Percentiles rank a stretch among this genome's conserved stretches.
Evolutionary conservation across 2,329 filamentous ascomycete genomes (phyloP).

Genomic region (Nectriaceae sp.): DNA sequence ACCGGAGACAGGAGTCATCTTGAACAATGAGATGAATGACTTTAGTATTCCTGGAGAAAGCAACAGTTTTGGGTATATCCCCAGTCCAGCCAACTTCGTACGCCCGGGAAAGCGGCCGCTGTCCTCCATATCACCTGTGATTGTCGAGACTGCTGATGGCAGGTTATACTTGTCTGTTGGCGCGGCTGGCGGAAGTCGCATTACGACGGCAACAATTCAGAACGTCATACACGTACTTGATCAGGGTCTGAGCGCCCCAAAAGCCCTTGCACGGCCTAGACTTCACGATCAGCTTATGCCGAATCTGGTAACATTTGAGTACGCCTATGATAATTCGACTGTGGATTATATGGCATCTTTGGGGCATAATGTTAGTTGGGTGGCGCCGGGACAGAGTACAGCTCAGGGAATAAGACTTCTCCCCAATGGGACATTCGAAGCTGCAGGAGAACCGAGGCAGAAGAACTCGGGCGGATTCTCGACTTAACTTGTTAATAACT

Average conservation of each 20-base stretch:
- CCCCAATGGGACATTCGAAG: conserved; percentile 72
- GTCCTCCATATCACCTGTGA: conserved; percentile 79
- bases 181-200: conserved; percentile 78
- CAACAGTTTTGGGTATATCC: conserved; percentile 85
- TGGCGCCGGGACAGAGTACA: conserved; percentile 62
- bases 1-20: conserved; percentile 78
- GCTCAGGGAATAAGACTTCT: conserved; percentile 67
- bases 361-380: conserved; percentile 74
- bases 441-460: conserved; percentile 76
- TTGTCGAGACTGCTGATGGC: conserved; percentile 64
- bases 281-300: conserved; percentile 84
- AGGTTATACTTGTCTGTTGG: conserved; percentile 70
- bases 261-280: conserved; percentile 67
- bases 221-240: conserved; percentile 74
- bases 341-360: conserved; percentile 61
- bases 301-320: conserved; percentile 68
- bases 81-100: conserved; percentile 79
- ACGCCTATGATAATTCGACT: conserved; percentile 64
- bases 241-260: conserved; percentile 54
- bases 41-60: conserved; percentile 78
- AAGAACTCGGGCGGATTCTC: conserved; percentile 66
- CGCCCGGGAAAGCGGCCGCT: conserved; percentile 79
- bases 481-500: no score
- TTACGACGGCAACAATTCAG: conserved; percentile 79
- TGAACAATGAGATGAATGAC: conserved; percentile 75